These are phyloP conservation scores for Thielaviopsis musarum DNA, from an alignment of 2,329 filamentous ascomycete genomes.

Conservation along the genomic window DNA sequence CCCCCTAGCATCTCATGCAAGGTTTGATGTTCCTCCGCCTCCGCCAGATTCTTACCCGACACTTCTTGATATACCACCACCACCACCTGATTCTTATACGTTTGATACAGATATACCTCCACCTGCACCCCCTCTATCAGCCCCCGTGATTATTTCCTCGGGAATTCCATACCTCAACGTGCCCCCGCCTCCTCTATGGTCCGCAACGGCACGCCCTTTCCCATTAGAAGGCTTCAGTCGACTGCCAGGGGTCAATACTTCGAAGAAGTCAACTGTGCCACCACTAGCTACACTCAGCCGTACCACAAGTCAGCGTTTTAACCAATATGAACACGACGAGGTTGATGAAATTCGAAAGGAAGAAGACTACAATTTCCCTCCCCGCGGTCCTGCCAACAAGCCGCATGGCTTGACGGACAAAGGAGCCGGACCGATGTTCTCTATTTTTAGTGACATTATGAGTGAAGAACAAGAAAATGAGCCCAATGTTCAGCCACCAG, in stretches of 20 bases:
- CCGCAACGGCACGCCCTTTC: background rate
- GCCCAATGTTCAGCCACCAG: background rate
- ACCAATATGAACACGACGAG: constrained; percentile 4
- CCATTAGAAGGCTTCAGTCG: background rate
- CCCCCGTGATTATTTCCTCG: background rate
- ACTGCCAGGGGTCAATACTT: background rate
- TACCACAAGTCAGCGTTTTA: background rate
- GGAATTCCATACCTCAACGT: background rate
- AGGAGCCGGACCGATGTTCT: background rate
- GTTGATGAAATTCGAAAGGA: constrained; percentile 2
- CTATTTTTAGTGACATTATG: background rate
- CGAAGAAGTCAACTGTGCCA: background rate
- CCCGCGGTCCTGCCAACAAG: background rate
- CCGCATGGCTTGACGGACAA: background rate
- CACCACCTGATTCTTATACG: background rate
- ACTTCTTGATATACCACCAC: background rate
- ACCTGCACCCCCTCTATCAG: background rate
- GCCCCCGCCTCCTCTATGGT: background rate
- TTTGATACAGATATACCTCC: background rate
- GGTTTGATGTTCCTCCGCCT: background rate
- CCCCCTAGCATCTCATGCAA: background rate
- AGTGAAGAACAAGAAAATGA: background rate
- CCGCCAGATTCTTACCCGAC: background rate
- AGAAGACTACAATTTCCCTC: constrained; percentile 1
- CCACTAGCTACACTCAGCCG: background rate